Percentiles rank a stretch among this genome's conserved stretches.
Evolutionary conservation across 1,139 yeast species (phyloP).

Genomic region (Blastobotrys persicus): DNA sequence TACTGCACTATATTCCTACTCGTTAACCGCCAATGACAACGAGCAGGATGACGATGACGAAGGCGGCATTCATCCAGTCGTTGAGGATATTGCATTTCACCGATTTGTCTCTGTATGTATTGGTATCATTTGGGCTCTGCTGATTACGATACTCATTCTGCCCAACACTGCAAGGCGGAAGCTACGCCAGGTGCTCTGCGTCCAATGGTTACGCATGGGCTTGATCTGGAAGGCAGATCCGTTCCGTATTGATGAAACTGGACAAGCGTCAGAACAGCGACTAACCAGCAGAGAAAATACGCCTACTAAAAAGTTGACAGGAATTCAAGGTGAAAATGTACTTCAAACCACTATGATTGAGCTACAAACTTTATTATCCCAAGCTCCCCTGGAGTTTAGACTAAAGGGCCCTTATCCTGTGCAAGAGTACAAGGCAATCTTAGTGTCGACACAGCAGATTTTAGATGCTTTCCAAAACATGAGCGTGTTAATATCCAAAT

Average conservation of each 20-base stretch:
- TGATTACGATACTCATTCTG: constrained; percentile 56
- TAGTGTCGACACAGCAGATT: constrained; percentile 60
- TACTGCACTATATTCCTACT: constrained; percentile 74
- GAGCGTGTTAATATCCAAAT: constrained; percentile 63
- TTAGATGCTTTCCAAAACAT: constrained; percentile 75
- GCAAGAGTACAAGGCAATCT: constrained; percentile 48
- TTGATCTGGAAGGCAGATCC: constrained; percentile 76
- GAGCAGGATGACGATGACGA: constrained; percentile 62
- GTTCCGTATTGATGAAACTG: constrained; percentile 28
- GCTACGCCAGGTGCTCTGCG: constrained; percentile 60
- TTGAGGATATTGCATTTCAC: constrained; percentile 77
- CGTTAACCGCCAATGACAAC: constrained; percentile 58
- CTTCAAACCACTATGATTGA: constrained; percentile 58
- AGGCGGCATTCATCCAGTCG: constrained; percentile 67
- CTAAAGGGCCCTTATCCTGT: constrained; percentile 71
- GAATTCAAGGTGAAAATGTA: constrained; percentile 35
- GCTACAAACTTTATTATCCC: constrained; percentile 57
- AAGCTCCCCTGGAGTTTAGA: constrained; percentile 74
- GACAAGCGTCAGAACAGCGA: constrained; percentile 9
- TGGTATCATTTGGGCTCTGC: constrained; percentile 76
- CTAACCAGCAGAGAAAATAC: neutral
- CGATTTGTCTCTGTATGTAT: constrained; percentile 68
- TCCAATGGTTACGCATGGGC: constrained; percentile 77
- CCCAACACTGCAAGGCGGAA: constrained; percentile 76
- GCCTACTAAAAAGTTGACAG: constrained; percentile 19